Base-by-base conservation (phyloP, 805 yeast species). In the Candida corydali region DNA sequence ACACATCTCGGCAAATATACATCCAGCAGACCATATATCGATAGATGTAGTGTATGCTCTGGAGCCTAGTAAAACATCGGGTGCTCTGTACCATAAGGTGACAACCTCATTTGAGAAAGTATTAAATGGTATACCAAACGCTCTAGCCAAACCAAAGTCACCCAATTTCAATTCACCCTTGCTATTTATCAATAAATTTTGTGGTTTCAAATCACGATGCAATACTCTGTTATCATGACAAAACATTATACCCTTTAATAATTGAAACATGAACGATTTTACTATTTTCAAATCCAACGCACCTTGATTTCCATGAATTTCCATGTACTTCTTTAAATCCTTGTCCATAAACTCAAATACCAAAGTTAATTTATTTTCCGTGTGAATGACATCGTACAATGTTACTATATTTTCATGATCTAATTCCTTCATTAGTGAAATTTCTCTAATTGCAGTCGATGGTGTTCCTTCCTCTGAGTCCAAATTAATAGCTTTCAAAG, bases 391-490 rank as follows among this genome's bases (percentile, higher is more conserved):
- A 59, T 91, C 98, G 63, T 88, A 88, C 34, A 91, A 65, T 10
- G 96, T 80, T 30, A 91, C 94, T 45, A 91, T 87, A 59, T 91
- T 91, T 47, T 85, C 95, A 57, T 89, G 95, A 56, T 86, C 86
- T 42, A 91, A 71, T 61, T 91, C 98, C 62, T 91, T 91, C 87
- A 91, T 83, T 40, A 91, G 69, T 4, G 98, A 91, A 44, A 91
- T 91, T 61, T 91, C 98, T 46, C 98, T 75, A 51, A 91, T 91
- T 2, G 98, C 98, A 1, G 98, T 93, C 4, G 96, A 87, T 6
- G 98, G 98, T 1, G 98, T 94, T 26, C 98, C 98, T 64, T 93
- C 97, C 55, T 93, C 98, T 35, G 94, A 82, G 55, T 93, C 98
- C 43, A 91, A 70, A 51, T 84, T 85, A 63, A 93, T 93, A 59